phyloP scores from a whole-genome alignment of 2,329 filamentous ascomycete genomes.

The Gaeumannomyces tritici region DNA sequence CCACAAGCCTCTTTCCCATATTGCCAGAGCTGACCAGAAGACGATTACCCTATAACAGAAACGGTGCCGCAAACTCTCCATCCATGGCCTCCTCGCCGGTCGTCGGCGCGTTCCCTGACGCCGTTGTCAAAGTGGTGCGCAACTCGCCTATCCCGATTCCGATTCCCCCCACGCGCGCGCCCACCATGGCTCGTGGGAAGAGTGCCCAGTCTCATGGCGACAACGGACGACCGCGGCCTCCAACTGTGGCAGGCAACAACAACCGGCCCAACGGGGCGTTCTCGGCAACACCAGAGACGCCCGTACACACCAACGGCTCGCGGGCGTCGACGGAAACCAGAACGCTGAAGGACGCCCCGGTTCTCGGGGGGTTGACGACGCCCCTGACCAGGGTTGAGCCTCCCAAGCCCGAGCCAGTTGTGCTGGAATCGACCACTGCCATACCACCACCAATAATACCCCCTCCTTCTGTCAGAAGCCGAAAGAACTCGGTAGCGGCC shows the following conservation, averaged over 20 bases:
- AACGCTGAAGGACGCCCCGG: slow-evolving; percentile 34
- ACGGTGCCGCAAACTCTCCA: slow-evolving; percentile 47
- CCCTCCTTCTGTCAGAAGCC: slow-evolving; percentile 9
- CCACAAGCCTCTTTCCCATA: not conserved
- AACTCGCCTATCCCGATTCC: slow-evolving; percentile 48
- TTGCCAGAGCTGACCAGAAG: not conserved
- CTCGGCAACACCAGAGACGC: slow-evolving; percentile 24
- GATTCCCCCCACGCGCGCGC: slow-evolving; percentile 38
- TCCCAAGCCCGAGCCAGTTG: slow-evolving; percentile 12
- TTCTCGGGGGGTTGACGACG: slow-evolving; percentile 2
- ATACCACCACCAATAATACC: slow-evolving; percentile 12
- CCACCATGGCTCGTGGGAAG: slow-evolving; percentile 60
- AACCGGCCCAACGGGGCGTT: slow-evolving; percentile 37
- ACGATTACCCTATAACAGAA: slow-evolving; percentile 11
- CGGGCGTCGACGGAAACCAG: slow-evolving; percentile 37
- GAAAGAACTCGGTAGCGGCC: slow-evolving; percentile 22
- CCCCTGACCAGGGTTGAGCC: slow-evolving; percentile 24
- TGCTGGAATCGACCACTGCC: slow-evolving; percentile 17
- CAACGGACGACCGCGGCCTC: slow-evolving; percentile 40
- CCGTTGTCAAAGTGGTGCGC: slow-evolving; percentile 35
- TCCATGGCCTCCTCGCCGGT: slow-evolving; percentile 69
- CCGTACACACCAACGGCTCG: slow-evolving; percentile 17
- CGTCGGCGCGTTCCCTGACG: slow-evolving; percentile 57
- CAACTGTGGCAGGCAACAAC: slow-evolving; percentile 52
- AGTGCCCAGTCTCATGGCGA: slow-evolving; percentile 42